Evolutionary conservation across 495 filamentous ascomycete genomes (phyloP), one percentile per base, ranked within the genome.

Genomic region (Acidiella bohemica): DNA sequence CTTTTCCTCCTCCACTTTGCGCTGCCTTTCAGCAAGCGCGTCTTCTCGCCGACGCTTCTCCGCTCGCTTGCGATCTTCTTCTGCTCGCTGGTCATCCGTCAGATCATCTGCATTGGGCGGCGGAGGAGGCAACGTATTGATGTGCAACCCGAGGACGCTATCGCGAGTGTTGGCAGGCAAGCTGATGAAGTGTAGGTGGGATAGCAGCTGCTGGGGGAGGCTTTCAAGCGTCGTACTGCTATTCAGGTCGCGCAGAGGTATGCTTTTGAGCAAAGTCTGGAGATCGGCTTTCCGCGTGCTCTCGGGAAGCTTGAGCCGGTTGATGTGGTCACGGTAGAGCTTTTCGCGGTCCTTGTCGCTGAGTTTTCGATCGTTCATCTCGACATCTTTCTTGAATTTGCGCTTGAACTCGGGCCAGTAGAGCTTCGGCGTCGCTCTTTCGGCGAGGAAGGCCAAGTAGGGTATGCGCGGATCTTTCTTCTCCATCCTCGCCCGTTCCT

Each of bases 341-440:
- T 83, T 92, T 56, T 97, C 90, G 2, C 84, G 72, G 43, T 95
- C 86, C 53, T 86, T 92, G 54, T 97, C 92, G 1, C 63, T 59
- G 20, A 95, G 54, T 32, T 78, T 72, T 5, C 72, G 56, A 47
- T 87, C 78, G 34, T 73, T 77, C 87, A 96, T 92, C 37, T 75
- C 74, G 0, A 70, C 55, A 41, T 88, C 84, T 44, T 80, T 85
- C 44, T 78, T 79, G 50, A 77, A 90, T 53, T 94, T 96, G 22
- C 88, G 70, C 47, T 83, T 83, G 58, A 97, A 97, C 55, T 97
- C 90, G 0, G 82, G 76, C 90, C 90, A 97, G 59, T 92, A 97
- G 9, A 96, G 64, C 61, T 94, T 95, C 1, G 81, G 78, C 0
- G 78, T 88, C 1, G 84, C 85, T 41, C 80, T 66, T 44, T 79